Evolutionary conservation across 164 flowering plant species (phyloP).

Genomic region (Saururus chinensis): DNA sequence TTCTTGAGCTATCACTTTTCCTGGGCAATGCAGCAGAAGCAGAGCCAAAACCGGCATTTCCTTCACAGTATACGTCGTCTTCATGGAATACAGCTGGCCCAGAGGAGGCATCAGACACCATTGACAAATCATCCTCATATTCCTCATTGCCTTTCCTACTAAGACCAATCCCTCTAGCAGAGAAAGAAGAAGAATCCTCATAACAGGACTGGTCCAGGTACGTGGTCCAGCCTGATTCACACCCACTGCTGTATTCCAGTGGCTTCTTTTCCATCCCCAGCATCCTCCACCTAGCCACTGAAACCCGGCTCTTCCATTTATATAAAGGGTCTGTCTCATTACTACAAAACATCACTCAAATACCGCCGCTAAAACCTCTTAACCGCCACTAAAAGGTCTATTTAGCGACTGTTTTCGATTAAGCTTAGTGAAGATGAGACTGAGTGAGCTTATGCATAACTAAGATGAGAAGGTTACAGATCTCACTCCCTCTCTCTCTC

Average conservation of each 20-base stretch:
- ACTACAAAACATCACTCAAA: too few species aligned
- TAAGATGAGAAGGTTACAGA: too few species aligned
- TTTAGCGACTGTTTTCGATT: too few species aligned
- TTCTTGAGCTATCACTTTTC: conserved; percentile 26
- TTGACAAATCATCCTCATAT: conserved; percentile 62
- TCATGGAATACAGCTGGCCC: conserved; percentile 61
- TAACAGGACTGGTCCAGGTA: conserved; percentile 50
- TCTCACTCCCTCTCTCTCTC: neutral
- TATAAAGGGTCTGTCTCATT: too few species aligned
- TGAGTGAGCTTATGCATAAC: too few species aligned
- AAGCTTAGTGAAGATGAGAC: neutral
- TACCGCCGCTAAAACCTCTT: too few species aligned
- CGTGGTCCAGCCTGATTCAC: conserved; percentile 87
- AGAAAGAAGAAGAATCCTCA: conserved; percentile 1
- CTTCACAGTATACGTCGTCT: conserved; percentile 21
- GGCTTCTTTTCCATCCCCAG: conserved; percentile 30
- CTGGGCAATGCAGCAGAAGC: conserved; percentile 15
- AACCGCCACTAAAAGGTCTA: too few species aligned
- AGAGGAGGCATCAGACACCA: conserved; percentile 95
- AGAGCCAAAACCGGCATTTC: conserved; percentile 16
- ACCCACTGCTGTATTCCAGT: conserved; percentile 55
- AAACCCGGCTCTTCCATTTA: neutral
- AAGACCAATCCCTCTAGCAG: conserved; percentile 6
- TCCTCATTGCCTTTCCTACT: conserved; percentile 4
- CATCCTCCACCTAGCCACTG: neutral